phyloP scores from a whole-genome alignment of 352 stramenopile species.

The Albugo laibachii region DNA sequence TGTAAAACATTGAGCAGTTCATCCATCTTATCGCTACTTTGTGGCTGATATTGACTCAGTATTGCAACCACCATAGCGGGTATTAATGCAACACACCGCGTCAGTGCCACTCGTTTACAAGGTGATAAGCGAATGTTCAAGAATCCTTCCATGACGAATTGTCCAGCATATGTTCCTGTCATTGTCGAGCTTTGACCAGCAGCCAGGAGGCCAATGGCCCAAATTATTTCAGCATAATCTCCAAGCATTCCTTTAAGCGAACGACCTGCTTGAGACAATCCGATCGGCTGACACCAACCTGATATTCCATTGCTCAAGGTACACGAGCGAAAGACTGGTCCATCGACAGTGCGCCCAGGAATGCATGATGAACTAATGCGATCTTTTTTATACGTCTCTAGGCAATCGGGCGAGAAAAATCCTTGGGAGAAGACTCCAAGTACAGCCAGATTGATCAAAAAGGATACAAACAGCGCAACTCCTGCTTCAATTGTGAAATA shows the following conservation, averaged over 20 bases:
- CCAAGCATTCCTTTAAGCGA: slow-evolving; percentile 71
- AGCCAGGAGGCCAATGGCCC: slow-evolving; percentile 86
- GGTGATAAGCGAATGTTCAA: slow-evolving; percentile 79
- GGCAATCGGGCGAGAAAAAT: slow-evolving; percentile 77
- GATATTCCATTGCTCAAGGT: slow-evolving; percentile 28
- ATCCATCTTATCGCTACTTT: slow-evolving; percentile 72
- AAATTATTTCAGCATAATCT: slow-evolving; percentile 73
- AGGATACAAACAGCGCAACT: slow-evolving; percentile 83
- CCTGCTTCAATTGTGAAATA: slow-evolving; percentile 89
- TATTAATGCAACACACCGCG: slow-evolving; percentile 82
- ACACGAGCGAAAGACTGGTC: slow-evolving; percentile 28
- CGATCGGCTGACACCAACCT: slow-evolving; percentile 75
- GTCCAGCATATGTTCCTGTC: slow-evolving; percentile 91
- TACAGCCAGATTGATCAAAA: slow-evolving; percentile 91
- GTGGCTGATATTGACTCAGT: slow-evolving; percentile 56
- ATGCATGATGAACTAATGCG: slow-evolving; percentile 62
- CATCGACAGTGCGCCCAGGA: slow-evolving; percentile 21
- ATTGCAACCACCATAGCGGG: slow-evolving; percentile 77
- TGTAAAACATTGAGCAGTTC: slow-evolving; percentile 85
- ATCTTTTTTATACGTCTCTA: slow-evolving; percentile 14
- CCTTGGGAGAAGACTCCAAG: slow-evolving; percentile 83
- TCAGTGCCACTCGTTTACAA: slow-evolving; percentile 47
- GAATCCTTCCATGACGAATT: slow-evolving; percentile 96
- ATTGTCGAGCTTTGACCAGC: slow-evolving; percentile 90
- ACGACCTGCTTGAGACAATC: slow-evolving; percentile 61